A percentile compares a stretch with the other conserved stretches of the same genome.
phyloP scores from a whole-genome alignment of 73 alveolate genomes.

The Blepharisma stoltei region DNA sequence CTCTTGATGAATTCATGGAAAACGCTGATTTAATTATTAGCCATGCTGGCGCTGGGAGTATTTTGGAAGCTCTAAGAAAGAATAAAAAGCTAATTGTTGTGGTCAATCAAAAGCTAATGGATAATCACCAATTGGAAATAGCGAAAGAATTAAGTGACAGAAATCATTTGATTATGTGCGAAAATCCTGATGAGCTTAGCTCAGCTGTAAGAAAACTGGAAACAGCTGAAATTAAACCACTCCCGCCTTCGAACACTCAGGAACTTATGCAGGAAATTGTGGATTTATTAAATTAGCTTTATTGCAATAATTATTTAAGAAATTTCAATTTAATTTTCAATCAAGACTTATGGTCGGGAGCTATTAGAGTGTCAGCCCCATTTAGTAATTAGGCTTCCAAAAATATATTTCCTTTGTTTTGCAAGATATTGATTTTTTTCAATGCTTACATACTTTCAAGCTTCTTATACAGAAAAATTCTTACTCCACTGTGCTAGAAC shows the following conservation, averaged over 20 bases:
- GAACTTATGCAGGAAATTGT: background rate
- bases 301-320: no score
- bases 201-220: background rate
- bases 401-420: no score
- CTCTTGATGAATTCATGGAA: conserved; percentile 47
- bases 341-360: no score
- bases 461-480: no score
- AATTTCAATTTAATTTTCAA: no score
- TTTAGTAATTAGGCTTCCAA: no score
- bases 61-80: conserved; percentile 75
- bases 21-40: conserved; percentile 77
- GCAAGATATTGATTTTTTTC: no score
- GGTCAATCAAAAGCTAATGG: conserved; percentile 83
- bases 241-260: background rate
- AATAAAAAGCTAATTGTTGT: conserved; percentile 78
- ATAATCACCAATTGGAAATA: conserved; percentile 87
- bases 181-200: background rate
- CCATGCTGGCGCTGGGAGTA: conserved; percentile 94
- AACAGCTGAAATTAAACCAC: background rate
- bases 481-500: no score
- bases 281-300: background rate
- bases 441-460: no score
- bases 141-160: conserved; percentile 55
- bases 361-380: no score
- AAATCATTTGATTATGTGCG: background rate